Evolutionary conservation across 768 basidiomycete genomes (phyloP), one percentile per base, ranked within the genome.

Genomic region (Xanthoconium purpureum): DNA sequence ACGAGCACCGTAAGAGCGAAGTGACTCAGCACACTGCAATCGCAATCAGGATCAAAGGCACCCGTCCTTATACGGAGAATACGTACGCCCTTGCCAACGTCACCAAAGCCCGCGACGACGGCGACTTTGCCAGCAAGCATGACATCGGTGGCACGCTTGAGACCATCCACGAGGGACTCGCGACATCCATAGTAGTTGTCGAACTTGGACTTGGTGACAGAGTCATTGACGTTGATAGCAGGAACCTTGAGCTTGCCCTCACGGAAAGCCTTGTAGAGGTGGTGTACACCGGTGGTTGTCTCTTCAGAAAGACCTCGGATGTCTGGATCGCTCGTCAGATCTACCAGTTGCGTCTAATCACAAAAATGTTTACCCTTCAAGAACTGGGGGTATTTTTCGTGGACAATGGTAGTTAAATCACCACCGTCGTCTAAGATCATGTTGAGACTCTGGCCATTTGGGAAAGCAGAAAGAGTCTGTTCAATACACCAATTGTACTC

Each of bases 41-140:
- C 8, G 28, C n/a, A 40, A 59, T 52, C 48, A 57, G 51, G 6
- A 64, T 47, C 24, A 29, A 39, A 13, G 13, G 1, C 28, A 30
- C 15, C 8, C 33, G 24, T 8, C 36, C 36, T 35, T 14, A 37
- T 42, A 17, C 8, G 13, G 49, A 20, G 7, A 54, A 28, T 24
- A 86, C 94, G 66, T 77, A 97, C 94, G 55, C 97, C 97, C 77
- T 99, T 99, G 65, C 97, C 97, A 63, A 99, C 97, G 70, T 99
- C 97, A 77, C 97, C 97, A 74, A 88, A 99, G 55, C 97, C 97
- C 63, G 97, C 97, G 64, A 99, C 97, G 62, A 98, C 92, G 51
- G 94, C 95, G 63, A 99, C 95, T 79, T 99, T 99, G 51, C 96
- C 97, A 63, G 97, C 97, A 73, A 99, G 87, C 97, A 99, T 99